Percentiles rank a stretch among this genome's conserved stretches.
Conservation (phyloP, 2,329 filamentous ascomycete species). For the Fusarium equiseti region DNA sequence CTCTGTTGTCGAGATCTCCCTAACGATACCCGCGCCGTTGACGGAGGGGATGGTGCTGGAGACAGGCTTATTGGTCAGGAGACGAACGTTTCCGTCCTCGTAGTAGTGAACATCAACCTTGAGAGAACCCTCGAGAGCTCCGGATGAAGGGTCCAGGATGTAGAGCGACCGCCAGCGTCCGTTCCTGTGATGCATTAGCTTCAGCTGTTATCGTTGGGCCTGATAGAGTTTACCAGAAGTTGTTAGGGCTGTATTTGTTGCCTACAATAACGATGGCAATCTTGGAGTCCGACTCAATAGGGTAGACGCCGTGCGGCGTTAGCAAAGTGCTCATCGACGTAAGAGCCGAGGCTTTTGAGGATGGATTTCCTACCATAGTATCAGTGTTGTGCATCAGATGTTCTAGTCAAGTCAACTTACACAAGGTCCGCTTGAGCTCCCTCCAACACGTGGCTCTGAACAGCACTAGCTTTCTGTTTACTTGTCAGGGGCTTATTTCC, state of each 20-base stretch:
- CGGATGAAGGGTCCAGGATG: slow-evolving; percentile 77
- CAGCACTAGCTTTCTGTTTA: slow-evolving; percentile 79
- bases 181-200: slow-evolving; percentile 71
- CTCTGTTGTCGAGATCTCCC: slow-evolving; percentile 82
- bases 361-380: slow-evolving; percentile 77
- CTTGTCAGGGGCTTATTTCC: slow-evolving; percentile 26
- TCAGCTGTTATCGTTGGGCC: background rate
- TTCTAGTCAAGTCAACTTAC: slow-evolving; percentile 62
- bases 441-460: slow-evolving; percentile 83
- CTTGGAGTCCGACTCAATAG: slow-evolving; percentile 78
- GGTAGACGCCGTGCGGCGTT: slow-evolving; percentile 86
- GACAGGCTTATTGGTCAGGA: slow-evolving; percentile 87
- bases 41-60: slow-evolving; percentile 70
- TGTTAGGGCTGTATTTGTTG: slow-evolving; percentile 97
- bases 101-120: slow-evolving; percentile 99
- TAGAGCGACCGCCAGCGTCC: slow-evolving; percentile 95
- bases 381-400: slow-evolving; percentile 17
- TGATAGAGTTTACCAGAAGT: slow-evolving; percentile 84
- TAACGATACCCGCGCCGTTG: slow-evolving; percentile 76
- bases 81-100: slow-evolving; percentile 96
- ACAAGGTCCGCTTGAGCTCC: slow-evolving; percentile 82
- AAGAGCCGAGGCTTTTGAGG: slow-evolving; percentile 78
- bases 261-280: slow-evolving; percentile 88
- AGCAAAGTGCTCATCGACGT: slow-evolving; percentile 90
- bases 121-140: slow-evolving; percentile 79